Evolutionary conservation across 176 grass and related monocot species (phyloP), one percentile per base, ranked within the genome.

Genomic region (Oryza glaberrima): DNA sequence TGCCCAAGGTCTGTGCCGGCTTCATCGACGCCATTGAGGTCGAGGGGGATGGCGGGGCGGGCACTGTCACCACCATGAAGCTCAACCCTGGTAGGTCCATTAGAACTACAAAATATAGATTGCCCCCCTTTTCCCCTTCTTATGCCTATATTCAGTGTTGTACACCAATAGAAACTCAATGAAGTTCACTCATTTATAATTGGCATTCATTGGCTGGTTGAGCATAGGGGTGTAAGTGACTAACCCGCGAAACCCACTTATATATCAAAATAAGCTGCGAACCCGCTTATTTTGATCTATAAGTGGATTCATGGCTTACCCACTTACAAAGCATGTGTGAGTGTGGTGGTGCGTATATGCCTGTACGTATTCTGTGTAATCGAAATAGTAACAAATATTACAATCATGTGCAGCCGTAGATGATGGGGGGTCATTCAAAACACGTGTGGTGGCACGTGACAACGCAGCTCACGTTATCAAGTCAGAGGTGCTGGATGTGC

Each of bases 1-100:
- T 77, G 41, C 44, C 54, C 32, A 81, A 88, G 77, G 77, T 26
- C n/a, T 87, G 65, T 34, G 41, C 71, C 3, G 80, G 70, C 45
- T 17, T 81, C 34, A 16, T 88, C 65, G 85, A 76, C 19, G 35
- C 79, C 51, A 70, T 76, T 2, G 65, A 87, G 6, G 9, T 84
- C 22, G 70, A 87, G 16, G 89, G 85, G 16, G 71, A 80, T 41
- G 89, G 85, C 28, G 63, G 80, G 0, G 70, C 76, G 6, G 89
- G 85, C 17, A 72, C 30, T 44, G 7, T 84, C 65, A 47, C 8
- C 76, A 88, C 81, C 44, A 10, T 84, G 61, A 84, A 75, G 76
- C 30, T 91, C 2, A 81, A 28, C 51, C 43, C 85, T 43, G 54
- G 80, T 78, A 44, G 9, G 66, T 16, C 4, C 36, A 1, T 6